Base-by-base conservation (phyloP, 768 basidiomycete genomes). In the Mrakia blollopis region DNA sequence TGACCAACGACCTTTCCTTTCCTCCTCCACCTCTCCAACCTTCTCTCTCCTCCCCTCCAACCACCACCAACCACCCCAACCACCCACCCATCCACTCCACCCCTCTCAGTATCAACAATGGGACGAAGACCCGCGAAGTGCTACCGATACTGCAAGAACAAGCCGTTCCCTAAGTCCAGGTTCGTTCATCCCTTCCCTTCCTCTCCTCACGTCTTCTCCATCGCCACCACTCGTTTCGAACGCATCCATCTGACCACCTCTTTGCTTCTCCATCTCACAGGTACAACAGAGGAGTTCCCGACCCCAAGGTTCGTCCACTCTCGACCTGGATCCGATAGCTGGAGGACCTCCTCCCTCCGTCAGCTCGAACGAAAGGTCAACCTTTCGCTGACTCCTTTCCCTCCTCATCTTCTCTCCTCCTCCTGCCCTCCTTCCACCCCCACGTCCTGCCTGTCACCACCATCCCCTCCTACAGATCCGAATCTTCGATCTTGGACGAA, bases 131-230 rank as follows among this genome's bases (percentile, higher is more conserved):
- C 94, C 80, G 93, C 94, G 86, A 91, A 92, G 82, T 97, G 94
- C 89, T 96, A 96, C 87, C 91, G 94, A 81, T 98, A 98, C 88
- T 98, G 94, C 89, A 98, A 98, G 87, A 96, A 95, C 89, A 98
- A 98, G 89, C 94, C 96, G 35, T 84, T 82, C 83, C 84, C 84
- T 76, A 84, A 84, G 80, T 84, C 84, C 50, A 65, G 77, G 62
- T 78, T 7, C 47, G 73, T 74, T 37, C 57, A n/a, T 21, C 28
- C 44, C 54, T 16, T 74, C 8, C 54, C 28, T 21, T 37, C 35
- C 72, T 28, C 32, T 7, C 35, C 47, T 50, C 47, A 21, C 14
- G 3, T 7, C 18, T 21, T 21, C 35, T 18, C 37, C 65, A 21
- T 39, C 37, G 39, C 37, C 65, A 39, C 35, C 35, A 14, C 37